Evolutionary conservation across 371 early-diverging fungal species (phyloP), one percentile per base, ranked within the genome.

Genomic region (Actinomucor elegans): DNA sequence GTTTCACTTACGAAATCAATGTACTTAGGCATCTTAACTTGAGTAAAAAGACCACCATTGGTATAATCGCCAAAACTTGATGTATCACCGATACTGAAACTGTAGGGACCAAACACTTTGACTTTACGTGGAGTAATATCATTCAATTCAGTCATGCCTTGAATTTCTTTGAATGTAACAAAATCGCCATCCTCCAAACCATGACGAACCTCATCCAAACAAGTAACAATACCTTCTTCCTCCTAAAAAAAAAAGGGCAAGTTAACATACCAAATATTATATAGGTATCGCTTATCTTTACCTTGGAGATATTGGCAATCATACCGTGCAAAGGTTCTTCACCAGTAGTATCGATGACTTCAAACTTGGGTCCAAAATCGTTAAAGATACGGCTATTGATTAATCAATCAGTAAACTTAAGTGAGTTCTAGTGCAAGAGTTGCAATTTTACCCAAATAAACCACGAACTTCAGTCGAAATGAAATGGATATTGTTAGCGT

Each of bases 131-230:
- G 95, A 38, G 83, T 82, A 48, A 84, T 74, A 24, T 75, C 86
- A 57, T 99, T 97, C 48, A 97, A 75, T 59, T 85, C 85, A 33
- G 76, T 77, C 96, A 97, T 96, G 24, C 99, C 99, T 67, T 92
- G 73, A 15, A 99, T 70, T 66, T 99, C 98, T 21, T 80, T 78
- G 66, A 99, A 99, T 4, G 93, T 92, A 31, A 99, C 98, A 67
- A 80, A 86, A 64, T 96, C 96, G 6, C 99, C 99, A 67, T 96
- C 98, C 65, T 95, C 96, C 15, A 99, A 78, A 18, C 96, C 96
- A 69, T 99, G 99, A 36, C 99, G 85, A 14, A 91, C 87, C 59
- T 98, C 96, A 63, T 99, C 99, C 59, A 98, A 74, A 67, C 94
- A 94, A 14, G 97, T 94, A 18, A 99, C 96, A 48, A 95, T 86